A percentile compares a stretch with the other conserved stretches of the same genome.
Conservation (phyloP, 2,329 filamentous ascomycete genomes). For the Arthrobotrys musiformis region DNA sequence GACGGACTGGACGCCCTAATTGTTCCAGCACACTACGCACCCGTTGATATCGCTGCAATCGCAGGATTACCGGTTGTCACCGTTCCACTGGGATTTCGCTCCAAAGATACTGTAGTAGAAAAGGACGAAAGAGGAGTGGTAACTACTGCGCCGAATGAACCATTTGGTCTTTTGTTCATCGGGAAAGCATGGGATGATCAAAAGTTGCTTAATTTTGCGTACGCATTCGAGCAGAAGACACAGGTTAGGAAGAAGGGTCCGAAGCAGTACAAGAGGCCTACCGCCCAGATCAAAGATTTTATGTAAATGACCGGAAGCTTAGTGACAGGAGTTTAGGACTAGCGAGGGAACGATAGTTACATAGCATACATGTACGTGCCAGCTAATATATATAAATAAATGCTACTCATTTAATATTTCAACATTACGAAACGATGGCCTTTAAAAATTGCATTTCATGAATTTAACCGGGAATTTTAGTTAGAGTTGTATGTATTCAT, state of each 20-base stretch:
- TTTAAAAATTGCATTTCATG: too few relatives aligned
- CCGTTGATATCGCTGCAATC: constrained; percentile 34
- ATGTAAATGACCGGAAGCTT: constrained; percentile 1
- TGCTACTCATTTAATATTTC: too few relatives aligned
- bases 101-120: not conserved
- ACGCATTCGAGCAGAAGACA: constrained; percentile 49
- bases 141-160: constrained; percentile 25
- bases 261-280: constrained; percentile 30
- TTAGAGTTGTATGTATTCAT: too few relatives aligned
- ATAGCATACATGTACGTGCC: not conserved
- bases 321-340: not conserved
- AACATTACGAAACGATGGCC: too few relatives aligned
- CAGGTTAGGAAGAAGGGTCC: constrained; percentile 29
- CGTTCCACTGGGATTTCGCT: constrained; percentile 39
- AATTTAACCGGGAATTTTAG: too few relatives aligned
- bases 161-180: constrained; percentile 32
- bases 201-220: constrained; percentile 43
- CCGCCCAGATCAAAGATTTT: constrained; percentile 25
- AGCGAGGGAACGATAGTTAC: too few relatives aligned
- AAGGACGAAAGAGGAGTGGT: constrained; percentile 22
- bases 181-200: constrained; percentile 40
- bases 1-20: constrained; percentile 40
- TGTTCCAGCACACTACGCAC: constrained; percentile 15
- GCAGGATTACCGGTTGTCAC: constrained; percentile 40
- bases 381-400: not conserved